Evolutionary conservation across 306 rosid genomes (phyloP).

Genomic region (Pterocarpus macrocarpus): DNA sequence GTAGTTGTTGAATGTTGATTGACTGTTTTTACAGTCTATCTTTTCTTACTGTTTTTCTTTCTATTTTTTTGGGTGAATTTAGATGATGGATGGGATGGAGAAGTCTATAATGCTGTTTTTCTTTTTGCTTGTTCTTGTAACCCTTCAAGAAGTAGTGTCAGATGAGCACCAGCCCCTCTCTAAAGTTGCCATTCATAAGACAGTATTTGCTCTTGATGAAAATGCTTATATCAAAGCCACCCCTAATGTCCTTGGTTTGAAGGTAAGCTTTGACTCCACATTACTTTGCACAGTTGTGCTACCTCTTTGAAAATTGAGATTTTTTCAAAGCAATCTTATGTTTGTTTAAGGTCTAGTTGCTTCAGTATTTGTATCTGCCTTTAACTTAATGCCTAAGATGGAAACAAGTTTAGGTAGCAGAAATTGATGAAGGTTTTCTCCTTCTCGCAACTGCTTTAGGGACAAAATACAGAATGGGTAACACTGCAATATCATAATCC

Average conservation of each 20-base stretch:
- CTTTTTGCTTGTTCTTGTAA: constrained; percentile 50
- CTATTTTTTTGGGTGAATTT: constrained; percentile 15
- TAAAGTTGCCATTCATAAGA: constrained; percentile 64
- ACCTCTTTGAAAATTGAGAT: constrained; percentile 7
- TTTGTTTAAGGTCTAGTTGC: constrained; percentile 19
- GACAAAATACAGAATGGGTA: constrained; percentile 77
- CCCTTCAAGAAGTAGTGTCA: constrained; percentile 57
- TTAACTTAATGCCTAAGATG: constrained; percentile 9
- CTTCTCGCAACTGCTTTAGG: constrained; percentile 54
- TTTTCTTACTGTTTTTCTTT: neutral
- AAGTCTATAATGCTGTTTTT: constrained; percentile 44
- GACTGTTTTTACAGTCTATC: neutral
- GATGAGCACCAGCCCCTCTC: constrained; percentile 81
- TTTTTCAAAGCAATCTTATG: neutral
- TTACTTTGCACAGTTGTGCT: neutral
- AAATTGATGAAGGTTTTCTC: constrained; percentile 39
- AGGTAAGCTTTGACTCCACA: constrained; percentile 48
- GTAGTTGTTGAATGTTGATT: neutral
- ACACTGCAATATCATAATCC: constrained; percentile 67
- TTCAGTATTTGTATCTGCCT: neutral
- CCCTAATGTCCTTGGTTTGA: constrained; percentile 69
- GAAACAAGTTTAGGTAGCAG: constrained; percentile 21
- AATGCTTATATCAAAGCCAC: constrained; percentile 69
- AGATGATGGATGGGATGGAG: constrained; percentile 49
- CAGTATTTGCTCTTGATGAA: constrained; percentile 62